Percentiles rank a stretch among this genome's conserved stretches.
Evolutionary conservation across 176 grass and related monocot genomes (phyloP).

Genomic region (Musa acuminata): DNA sequence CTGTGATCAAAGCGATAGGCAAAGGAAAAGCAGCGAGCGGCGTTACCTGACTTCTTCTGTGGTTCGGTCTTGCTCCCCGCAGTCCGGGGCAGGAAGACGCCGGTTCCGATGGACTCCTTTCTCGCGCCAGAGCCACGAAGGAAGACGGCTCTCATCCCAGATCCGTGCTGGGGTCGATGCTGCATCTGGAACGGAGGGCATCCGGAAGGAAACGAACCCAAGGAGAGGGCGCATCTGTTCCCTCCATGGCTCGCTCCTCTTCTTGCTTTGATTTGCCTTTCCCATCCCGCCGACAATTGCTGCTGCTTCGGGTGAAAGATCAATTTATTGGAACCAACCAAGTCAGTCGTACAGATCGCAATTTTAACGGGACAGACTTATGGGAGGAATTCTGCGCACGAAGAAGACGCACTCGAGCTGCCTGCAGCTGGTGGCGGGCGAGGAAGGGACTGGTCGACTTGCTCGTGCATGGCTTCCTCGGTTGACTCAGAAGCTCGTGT

Average conservation of each 20-base stretch:
- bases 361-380: no score
- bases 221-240: neutral
- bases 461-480: neutral
- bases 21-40: no score
- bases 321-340: neutral
- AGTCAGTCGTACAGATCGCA: no score
- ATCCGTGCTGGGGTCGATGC: neutral
- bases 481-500: neutral
- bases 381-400: neutral
- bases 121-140: slow-evolving; percentile 7
- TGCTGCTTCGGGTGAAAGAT: slow-evolving; percentile 5
- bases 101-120: slow-evolving; percentile 26
- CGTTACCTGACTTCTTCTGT: slow-evolving; percentile 18
- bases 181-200: neutral
- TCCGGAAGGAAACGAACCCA: neutral
- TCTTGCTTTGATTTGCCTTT: neutral
- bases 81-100: slow-evolving; percentile 27
- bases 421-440: neutral
- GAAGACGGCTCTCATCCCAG: slow-evolving; percentile 23
- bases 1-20: no score
- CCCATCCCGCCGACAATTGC: neutral
- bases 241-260: neutral
- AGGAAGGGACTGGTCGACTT: neutral
- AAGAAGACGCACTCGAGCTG: neutral
- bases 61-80: neutral